These are phyloP conservation scores for Myochromella boudieri DNA, from an alignment of 768 basidiomycete species.

Conservation along the genomic window DNA sequence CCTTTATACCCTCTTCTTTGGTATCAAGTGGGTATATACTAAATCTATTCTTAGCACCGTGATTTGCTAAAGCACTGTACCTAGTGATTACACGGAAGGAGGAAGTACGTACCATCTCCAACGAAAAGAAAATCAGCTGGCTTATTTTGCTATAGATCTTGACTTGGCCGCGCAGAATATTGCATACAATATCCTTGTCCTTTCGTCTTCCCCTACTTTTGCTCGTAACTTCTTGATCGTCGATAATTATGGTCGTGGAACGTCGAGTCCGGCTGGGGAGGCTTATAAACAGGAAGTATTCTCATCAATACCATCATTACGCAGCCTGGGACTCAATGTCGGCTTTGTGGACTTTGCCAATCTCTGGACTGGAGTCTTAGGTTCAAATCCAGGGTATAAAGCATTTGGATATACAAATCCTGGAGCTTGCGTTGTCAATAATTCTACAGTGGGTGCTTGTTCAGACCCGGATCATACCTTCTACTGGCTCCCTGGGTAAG, in stretches of 20 bases:
- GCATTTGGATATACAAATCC: conserved; percentile 50
- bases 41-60: background rate
- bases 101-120: conserved; percentile 29
- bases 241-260: conserved; percentile 51
- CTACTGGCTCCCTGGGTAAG: conserved; percentile 23
- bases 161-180: conserved; percentile 38
- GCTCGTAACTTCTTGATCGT: conserved; percentile 50
- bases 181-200: conserved; percentile 34
- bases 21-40: conserved; percentile 42
- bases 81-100: conserved; percentile 41
- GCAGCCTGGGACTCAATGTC: conserved; percentile 33
- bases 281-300: conserved; percentile 45
- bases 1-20: conserved; percentile 52
- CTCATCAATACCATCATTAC: conserved; percentile 34
- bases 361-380: conserved; percentile 47
- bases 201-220: conserved; percentile 45
- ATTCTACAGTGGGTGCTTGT: conserved; percentile 17
- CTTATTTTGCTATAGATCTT: conserved; percentile 25
- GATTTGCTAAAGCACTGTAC: background rate
- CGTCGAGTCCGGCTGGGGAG: conserved; percentile 36
- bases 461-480: conserved; percentile 19
- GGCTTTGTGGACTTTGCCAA: conserved; percentile 45
- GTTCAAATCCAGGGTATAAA: conserved; percentile 37
- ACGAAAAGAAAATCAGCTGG: no score
- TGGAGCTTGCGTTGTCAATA: conserved; percentile 15